Base-by-base conservation (phyloP, 139 green algal genomes). In the Picochlorum costavermella region DNA sequence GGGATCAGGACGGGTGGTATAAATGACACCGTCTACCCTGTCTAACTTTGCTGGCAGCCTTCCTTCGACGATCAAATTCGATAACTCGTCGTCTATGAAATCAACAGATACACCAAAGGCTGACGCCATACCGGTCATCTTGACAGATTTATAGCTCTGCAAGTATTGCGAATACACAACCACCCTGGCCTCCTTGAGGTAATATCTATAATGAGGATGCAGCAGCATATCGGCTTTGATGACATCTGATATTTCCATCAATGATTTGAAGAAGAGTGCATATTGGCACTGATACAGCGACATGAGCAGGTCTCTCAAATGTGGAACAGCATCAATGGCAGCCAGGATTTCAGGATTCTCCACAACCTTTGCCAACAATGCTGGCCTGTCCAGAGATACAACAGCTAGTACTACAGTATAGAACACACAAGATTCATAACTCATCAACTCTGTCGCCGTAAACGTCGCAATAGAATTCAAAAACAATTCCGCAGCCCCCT, bases 381-480 rank as follows among this genome's bases (percentile, higher is more conserved):
- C 50, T 40, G 72, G 67, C 2, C 85, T 63, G 48, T 87, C 83
- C 43, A 98, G 79, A 2, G 85, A 71, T 1, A 94, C 63, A 33
- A 96, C 67, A 17, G 78, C 70, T 5, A 78, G 86, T 17, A 95
- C 37, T 2, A 96, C 83, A 1, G 89, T 92, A 75, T 98, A 98
- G 66, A 94, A 94, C 48, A 98, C 84, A 62, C 86, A 89, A 6
- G 62, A 64, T 30, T 83, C 64, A 67, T 97, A 99, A 13, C 73
- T 60, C 67, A 98, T 94, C 43, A 99, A 83, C 87, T 98, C 93
- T 23, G 71, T 81, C 29, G 88, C 83, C 3, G 89, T 95, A 81
- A 99, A 99, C 14, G 94, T 99, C 46, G 90, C 86, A 14, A 96
- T 89, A 37, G 90, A 88, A 50, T 97, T 88, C 26, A 98, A 84